These are phyloP conservation scores for Scedosporium boydii DNA, from an alignment of 2,329 filamentous ascomycete species.

Conservation along the genomic window DNA sequence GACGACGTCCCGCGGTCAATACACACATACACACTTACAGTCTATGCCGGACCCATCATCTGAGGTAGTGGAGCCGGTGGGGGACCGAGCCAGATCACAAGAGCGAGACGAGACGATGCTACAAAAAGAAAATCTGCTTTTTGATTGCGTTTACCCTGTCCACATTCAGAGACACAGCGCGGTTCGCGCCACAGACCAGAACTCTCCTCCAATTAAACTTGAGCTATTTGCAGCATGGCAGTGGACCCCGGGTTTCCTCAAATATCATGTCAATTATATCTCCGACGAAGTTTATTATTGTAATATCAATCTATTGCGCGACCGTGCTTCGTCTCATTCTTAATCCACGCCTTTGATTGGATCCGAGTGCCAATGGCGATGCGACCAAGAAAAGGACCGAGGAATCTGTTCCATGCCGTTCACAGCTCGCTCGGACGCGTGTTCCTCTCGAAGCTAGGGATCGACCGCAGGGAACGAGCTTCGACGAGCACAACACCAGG, in stretches of 20 bases:
- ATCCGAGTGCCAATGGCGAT: neutral
- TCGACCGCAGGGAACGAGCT: no score
- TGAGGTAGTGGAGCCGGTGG: neutral
- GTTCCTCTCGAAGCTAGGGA: neutral
- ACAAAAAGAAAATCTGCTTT: neutral
- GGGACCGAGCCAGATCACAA: neutral
- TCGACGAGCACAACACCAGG: neutral
- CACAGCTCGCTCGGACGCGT: neutral
- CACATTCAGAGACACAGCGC: neutral
- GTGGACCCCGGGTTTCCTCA: neutral
- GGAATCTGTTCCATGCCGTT: neutral
- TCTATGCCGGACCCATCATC: neutral
- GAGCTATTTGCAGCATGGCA: neutral
- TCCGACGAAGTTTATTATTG: neutral
- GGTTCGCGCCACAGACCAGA: neutral
- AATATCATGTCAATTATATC: neutral
- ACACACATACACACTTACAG: neutral
- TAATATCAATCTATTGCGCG: neutral
- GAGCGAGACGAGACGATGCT: neutral
- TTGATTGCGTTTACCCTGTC: neutral
- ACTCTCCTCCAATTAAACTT: neutral
- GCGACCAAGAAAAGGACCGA: no score
- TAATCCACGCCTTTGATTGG: neutral
- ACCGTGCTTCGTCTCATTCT: neutral
- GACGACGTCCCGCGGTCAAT: neutral